phyloP scores from a whole-genome alignment of 2,329 filamentous ascomycete genomes.

The Colletotrichum orbiculare region DNA sequence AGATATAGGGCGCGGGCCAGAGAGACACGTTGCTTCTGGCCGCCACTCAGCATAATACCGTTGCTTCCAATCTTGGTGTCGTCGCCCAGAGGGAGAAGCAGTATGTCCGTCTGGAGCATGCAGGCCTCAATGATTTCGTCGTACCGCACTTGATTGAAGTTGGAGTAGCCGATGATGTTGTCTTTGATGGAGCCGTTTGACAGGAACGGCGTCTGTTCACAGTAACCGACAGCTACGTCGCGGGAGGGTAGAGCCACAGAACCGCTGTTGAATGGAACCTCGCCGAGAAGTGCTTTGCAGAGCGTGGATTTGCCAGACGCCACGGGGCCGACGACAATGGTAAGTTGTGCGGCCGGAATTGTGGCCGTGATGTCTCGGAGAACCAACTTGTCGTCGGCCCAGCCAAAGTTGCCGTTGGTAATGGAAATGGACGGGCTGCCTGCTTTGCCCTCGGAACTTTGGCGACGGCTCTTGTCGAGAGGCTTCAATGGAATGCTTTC shows the following conservation, averaged over 20 bases:
- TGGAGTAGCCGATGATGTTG: constrained; percentile 40
- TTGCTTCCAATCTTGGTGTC: constrained; percentile 46
- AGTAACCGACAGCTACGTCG: constrained; percentile 43
- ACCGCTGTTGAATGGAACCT: constrained; percentile 40
- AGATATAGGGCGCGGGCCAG: constrained; percentile 42
- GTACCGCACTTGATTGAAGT: constrained; percentile 38
- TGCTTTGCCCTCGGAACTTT: background rate
- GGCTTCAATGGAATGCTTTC: constrained; percentile 18
- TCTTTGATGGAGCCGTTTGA: constrained; percentile 40
- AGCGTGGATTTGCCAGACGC: constrained; percentile 55
- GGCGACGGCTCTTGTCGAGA: background rate
- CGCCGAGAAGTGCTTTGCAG: constrained; percentile 50
- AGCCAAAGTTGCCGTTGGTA: constrained; percentile 46
- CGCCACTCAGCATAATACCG: constrained; percentile 48
- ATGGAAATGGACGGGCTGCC: constrained; percentile 13
- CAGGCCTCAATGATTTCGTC: constrained; percentile 38
- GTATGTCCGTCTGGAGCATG: constrained; percentile 37
- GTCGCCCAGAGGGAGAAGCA: constrained; percentile 44
- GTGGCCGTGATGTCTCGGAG: constrained; percentile 47
- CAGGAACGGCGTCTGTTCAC: constrained; percentile 45
- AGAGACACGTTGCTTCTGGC: constrained; percentile 46
- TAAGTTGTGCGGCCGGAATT: constrained; percentile 46
- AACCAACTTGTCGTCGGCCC: constrained; percentile 42
- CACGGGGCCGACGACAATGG: constrained; percentile 53
- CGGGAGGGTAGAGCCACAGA: constrained; percentile 33